Percentiles rank a stretch among this genome's conserved stretches.
Conservation (phyloP, 2,329 filamentous ascomycete genomes). For the Ophiostoma perfectum region DNA sequence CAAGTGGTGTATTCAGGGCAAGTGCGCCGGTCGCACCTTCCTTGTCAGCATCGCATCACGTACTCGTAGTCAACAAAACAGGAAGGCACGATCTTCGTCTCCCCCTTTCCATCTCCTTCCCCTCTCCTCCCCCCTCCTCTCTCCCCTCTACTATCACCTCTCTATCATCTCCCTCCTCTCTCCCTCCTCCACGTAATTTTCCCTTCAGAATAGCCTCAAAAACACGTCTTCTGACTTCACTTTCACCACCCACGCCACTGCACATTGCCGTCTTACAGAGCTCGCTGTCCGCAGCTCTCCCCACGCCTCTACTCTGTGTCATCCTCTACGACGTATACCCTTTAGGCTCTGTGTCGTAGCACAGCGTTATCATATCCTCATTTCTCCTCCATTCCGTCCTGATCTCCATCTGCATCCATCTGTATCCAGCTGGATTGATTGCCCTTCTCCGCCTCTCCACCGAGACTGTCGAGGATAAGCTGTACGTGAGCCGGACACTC, state of each 20-base stretch:
- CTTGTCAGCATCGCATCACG: not conserved
- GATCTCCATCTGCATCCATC: not conserved
- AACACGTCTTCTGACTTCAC: not conserved
- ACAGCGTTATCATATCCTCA: no score
- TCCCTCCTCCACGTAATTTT: conserved; percentile 6
- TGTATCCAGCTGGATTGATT: not conserved
- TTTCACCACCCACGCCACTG: not conserved
- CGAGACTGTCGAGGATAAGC: not conserved
- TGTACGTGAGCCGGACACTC: no score
- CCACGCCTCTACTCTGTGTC: not conserved
- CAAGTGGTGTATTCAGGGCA: not conserved
- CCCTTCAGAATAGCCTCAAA: conserved; percentile 20
- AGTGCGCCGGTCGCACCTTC: conserved; percentile 4
- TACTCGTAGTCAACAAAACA: not conserved
- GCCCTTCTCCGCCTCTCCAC: not conserved
- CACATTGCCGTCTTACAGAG: not conserved
- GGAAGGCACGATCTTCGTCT: not conserved
- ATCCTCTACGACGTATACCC: not conserved
- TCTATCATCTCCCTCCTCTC: not conserved
- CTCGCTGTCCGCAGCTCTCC: not conserved
- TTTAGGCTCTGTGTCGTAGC: no score
- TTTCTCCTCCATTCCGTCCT: not conserved
- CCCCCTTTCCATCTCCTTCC: not conserved
- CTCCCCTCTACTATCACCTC: not conserved
- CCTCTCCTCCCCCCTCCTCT: not conserved